Evolutionary conservation across 441 rosid genomes (phyloP), one percentile per base, ranked within the genome.

Genomic region (Gossypium aridum): DNA sequence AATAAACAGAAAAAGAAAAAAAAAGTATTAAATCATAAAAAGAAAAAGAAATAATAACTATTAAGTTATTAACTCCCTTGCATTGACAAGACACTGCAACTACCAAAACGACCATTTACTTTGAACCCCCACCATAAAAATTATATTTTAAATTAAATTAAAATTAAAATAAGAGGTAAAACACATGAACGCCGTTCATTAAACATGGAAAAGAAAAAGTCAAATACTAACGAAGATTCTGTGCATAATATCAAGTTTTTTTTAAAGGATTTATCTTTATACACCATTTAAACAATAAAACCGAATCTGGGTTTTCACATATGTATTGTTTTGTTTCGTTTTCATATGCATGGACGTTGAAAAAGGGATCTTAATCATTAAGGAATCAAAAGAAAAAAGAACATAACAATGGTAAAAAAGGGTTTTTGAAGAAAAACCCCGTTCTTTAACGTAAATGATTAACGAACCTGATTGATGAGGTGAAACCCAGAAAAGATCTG

Each of bases 51-150:
- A 39, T 23, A 60, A 53, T 7, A 13, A 51, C 56, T 62, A 26
- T 9, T 6, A 22, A 34, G 65, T 60, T 59, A 59, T 56, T 59
- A 57, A 55, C 56, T 63, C 68, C 66, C 74, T 51, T 75, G 66
- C 75, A 26, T 65, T 56, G 83, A 79, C 74, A 80, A 64, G 83
- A 80, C 87, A 69, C 79, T 60, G 70, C 86, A 86, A 79, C 84
- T 68, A 79, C 83, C 85, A 72, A 81, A 81, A 47, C 34, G 34
- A 59, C 3, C 34, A 59, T 25, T 59, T 12, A 10, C 26, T 59
- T 12, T 23, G 26, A 57, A 23, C 34, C 34, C 34, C 34, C 34
- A 23, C 16, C 34, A 12, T 2, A 23, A 12, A 23, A 23, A 37
- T 37, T 37, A 37, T 8, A 37, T 37, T 37, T 37, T 7, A 37